Percentiles rank a stretch among this genome's conserved stretches.
Evolutionary conservation across 345 rosid genomes (phyloP).

Genomic region (Arabis alpina): DNA sequence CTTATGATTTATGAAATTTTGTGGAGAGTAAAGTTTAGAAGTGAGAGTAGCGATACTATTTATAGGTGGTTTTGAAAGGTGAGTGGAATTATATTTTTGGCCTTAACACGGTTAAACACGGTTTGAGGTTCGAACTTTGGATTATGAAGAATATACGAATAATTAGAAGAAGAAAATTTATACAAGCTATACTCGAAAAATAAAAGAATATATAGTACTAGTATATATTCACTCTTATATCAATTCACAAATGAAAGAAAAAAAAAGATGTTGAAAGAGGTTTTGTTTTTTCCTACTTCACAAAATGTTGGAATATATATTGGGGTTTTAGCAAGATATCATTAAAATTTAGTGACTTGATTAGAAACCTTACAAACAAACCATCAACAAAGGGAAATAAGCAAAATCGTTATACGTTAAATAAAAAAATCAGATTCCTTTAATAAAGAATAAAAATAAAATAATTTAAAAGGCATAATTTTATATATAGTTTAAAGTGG

Average conservation of each 20-base stretch:
- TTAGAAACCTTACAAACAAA: too few species aligned
- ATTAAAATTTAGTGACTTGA: too few species aligned
- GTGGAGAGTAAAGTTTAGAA: slow-evolving; percentile 27
- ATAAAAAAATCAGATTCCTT: too few species aligned
- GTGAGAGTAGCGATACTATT: background rate
- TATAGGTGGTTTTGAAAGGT: slow-evolving; percentile 14
- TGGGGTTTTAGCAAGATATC: too few species aligned
- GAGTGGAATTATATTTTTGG: background rate
- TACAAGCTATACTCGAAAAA: slow-evolving; percentile 3
- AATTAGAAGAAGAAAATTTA: background rate
- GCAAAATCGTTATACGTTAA: too few species aligned
- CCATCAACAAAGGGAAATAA: too few species aligned
- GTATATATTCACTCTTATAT: slow-evolving; percentile 31
- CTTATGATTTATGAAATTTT: background rate
- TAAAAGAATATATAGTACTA: slow-evolving; percentile 11
- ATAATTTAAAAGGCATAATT: too few species aligned
- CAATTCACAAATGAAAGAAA: background rate
- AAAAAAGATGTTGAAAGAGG: background rate
- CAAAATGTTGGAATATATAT: background rate
- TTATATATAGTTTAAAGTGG: too few species aligned
- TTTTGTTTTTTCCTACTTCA: background rate
- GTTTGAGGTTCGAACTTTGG: slow-evolving; percentile 6
- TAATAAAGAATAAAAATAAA: too few species aligned
- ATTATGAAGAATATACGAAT: slow-evolving; percentile 30
- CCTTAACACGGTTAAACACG: slow-evolving; percentile 15